Evolutionary conservation across 176 grass and related monocot genomes (phyloP).

Genomic region (Rhynchospora pubera): DNA sequence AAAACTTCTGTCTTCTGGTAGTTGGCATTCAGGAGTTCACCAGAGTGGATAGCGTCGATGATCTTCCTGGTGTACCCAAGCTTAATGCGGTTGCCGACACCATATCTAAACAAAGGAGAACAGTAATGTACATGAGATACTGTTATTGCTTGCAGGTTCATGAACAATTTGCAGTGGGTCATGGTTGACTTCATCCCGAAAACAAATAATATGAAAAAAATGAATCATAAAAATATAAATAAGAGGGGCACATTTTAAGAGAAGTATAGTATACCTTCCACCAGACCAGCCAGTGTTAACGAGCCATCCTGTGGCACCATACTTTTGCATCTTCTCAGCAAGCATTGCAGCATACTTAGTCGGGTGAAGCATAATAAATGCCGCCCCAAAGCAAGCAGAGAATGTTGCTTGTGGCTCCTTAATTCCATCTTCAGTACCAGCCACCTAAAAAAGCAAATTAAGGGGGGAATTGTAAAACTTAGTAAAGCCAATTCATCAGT

Average conservation of each 20-base stretch:
- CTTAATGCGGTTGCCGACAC: conserved; percentile 90
- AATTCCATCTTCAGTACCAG: conserved; percentile 90
- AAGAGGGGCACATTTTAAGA: background rate
- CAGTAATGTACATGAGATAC: background rate
- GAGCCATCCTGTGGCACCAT: conserved; percentile 93
- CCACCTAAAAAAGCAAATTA: conserved; percentile 38
- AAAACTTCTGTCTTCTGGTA: conserved; percentile 89
- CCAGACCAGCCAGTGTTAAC: conserved; percentile 99
- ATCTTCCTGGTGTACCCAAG: conserved; percentile 85
- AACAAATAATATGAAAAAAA: background rate
- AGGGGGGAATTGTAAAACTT: background rate
- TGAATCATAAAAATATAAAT: background rate
- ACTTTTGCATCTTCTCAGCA: conserved; percentile 96
- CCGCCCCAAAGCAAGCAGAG: conserved; percentile 93
- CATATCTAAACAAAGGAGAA: conserved; percentile 46
- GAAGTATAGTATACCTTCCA: conserved; percentile 52
- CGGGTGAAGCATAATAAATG: conserved; percentile 98
- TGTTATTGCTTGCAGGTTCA: background rate
- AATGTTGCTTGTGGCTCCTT: conserved; percentile 97
- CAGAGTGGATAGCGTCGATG: conserved; percentile 96
- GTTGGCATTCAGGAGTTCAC: conserved; percentile 64
- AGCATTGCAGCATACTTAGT: conserved; percentile 97
- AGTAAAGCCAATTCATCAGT: background rate
- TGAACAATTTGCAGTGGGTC: background rate
- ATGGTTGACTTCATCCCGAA: background rate